These are phyloP conservation scores for Chamaecrista fasciculata DNA, from an alignment of 306 rosid species.

Conservation along the genomic window DNA sequence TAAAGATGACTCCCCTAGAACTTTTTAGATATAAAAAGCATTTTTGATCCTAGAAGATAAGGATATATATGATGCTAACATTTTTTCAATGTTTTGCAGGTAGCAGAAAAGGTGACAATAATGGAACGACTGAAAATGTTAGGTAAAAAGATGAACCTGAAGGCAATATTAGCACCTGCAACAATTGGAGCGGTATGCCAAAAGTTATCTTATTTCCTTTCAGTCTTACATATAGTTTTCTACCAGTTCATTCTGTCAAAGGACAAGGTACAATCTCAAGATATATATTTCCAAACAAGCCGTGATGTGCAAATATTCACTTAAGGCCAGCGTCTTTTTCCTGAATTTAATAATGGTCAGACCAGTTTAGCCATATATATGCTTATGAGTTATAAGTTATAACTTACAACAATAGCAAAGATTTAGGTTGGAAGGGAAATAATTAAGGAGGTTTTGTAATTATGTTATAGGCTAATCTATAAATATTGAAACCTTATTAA, in stretches of 20 bases:
- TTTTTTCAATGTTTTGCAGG: background rate
- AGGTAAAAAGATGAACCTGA: background rate
- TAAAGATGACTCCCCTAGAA: no score
- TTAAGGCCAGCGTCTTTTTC: no score
- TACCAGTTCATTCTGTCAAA: background rate
- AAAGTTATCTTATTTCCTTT: background rate
- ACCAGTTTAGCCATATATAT: no score
- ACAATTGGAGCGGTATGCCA: constrained; percentile 17
- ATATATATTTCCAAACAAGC: no score
- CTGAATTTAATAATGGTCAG: no score
- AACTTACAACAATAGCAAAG: background rate
- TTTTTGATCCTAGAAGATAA: no score
- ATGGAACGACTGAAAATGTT: background rate
- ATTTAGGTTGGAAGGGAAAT: background rate
- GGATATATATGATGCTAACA: no score
- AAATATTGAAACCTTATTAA: background rate
- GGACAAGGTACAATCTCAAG: background rate
- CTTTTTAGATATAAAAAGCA: no score
- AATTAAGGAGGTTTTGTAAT: no score
- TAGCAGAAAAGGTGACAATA: background rate
- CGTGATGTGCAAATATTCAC: no score
- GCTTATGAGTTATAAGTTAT: no score
- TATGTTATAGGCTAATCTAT: background rate
- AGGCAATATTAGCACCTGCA: background rate
- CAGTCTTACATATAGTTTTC: background rate